Evolutionary conservation across 345 rosid species (phyloP), one percentile per base, ranked within the genome.

Genomic region (Acer campestre): DNA sequence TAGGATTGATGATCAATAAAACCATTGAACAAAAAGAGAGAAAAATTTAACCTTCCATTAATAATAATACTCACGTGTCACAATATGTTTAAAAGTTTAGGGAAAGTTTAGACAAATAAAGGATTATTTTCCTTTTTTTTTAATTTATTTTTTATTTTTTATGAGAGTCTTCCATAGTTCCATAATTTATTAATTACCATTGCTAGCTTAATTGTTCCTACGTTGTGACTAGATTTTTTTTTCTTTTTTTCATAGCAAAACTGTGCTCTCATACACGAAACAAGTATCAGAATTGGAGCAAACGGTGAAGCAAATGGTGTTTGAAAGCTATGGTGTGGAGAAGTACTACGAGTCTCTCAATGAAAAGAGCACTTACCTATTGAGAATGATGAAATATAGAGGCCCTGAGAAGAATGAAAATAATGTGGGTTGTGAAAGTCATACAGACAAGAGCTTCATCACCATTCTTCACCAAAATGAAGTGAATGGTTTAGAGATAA

Each of bases 381-480:
- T 93, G 20, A 85, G 88, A 55, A 59, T 91, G 63, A 77, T 84
- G 68, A 89, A 86, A 75, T 87, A 91, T 74, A 76, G 82, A 72
- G 73, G 67, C 35, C 88, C 78, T 16, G 68, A 74, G 64, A 62
- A 10, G 18, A 68, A 67, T 14, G 85, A 82, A 70, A 76, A 62
- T 1, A 78, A 77, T 67, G 68, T 76, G 14, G 92, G 86, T 10
- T 79, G 86, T 42, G 76, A 70, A 6, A 65, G 72, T 46, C 92
- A 89, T 53, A 89, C 91, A 2, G 97, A 91, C 59, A 90, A 89
- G 84, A 86, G 86, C 79, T 81, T 89, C 67, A 38, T 85, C 14
- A 83, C 88, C 9, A 82, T 93, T 40, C 90, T 91, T 79, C 89
- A 87, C 76, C 94, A 90, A 61, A 86, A 85, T 71, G 81, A 85